Percentiles rank a stretch among this genome's conserved stretches.
Evolutionary conservation across 495 filamentous ascomycete species (phyloP).

Genomic region (Trichocladium uniseriatum): DNA sequence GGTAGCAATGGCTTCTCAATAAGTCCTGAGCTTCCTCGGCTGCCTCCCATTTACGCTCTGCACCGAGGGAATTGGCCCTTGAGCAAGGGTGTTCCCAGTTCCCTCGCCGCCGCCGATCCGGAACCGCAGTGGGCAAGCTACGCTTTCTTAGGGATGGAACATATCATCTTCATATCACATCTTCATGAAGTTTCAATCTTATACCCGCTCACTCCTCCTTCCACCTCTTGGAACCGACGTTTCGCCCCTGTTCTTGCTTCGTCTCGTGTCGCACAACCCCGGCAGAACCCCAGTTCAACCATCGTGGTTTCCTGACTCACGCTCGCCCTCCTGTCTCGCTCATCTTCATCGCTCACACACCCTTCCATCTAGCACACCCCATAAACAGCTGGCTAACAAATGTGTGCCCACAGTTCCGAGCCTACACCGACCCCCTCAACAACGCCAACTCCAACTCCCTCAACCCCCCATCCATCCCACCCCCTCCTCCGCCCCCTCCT

Average conservation of each 20-base stretch:
- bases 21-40: neutral
- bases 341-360: too few relatives aligned
- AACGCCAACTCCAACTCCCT: constrained; percentile 27
- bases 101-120: too few relatives aligned
- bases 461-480: constrained; percentile 41
- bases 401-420: constrained; percentile 33
- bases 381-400: constrained; percentile 16
- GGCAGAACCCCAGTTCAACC: neutral
- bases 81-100: too few relatives aligned
- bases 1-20: constrained; percentile 5
- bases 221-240: too few relatives aligned
- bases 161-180: too few relatives aligned
- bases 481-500: constrained; percentile 49
- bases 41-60: neutral
- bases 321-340: neutral
- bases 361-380: too few relatives aligned
- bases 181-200: too few relatives aligned
- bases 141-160: too few relatives aligned
- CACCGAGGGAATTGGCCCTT: neutral
- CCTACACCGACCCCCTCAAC: constrained; percentile 42
- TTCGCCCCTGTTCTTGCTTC: neutral
- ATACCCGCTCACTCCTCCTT: too few relatives aligned
- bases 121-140: too few relatives aligned
- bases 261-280: too few relatives aligned
- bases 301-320: neutral